Conservation (phyloP, 1,139 yeast species). For the Blastobotrys illinoisensis region DNA sequence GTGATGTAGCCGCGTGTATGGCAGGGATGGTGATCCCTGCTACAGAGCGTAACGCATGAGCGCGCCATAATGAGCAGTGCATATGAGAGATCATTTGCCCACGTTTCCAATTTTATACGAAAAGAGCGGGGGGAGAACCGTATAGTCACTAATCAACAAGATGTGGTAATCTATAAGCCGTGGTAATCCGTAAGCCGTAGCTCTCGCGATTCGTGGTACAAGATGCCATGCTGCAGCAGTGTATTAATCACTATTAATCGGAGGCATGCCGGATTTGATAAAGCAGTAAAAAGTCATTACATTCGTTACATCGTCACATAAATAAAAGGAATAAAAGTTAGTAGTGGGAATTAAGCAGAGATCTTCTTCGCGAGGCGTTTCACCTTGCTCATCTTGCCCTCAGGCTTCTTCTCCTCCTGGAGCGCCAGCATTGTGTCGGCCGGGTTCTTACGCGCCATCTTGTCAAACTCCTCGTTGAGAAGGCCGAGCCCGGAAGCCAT, state of each 20-base stretch:
- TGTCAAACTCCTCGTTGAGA: background rate
- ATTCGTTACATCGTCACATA: background rate
- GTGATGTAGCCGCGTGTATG: background rate
- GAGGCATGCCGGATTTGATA: no score
- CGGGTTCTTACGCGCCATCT: background rate
- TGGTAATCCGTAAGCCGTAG: no score
- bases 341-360: background rate
- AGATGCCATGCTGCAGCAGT: no score
- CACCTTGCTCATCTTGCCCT: background rate
- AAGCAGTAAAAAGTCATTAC: background rate
- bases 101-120: background rate
- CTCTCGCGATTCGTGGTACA: no score
- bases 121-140: background rate
- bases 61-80: background rate
- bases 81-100: background rate
- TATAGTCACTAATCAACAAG: no score
- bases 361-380: background rate
- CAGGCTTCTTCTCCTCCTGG: background rate
- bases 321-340: background rate
- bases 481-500: background rate
- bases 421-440: background rate
- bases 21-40: constrained; percentile 1
- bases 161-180: no score
- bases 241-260: no score
- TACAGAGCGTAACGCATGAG: background rate